phyloP scores from a whole-genome alignment of 1,284 basidiomycete species.

The Xerocomus nothofagi region DNA sequence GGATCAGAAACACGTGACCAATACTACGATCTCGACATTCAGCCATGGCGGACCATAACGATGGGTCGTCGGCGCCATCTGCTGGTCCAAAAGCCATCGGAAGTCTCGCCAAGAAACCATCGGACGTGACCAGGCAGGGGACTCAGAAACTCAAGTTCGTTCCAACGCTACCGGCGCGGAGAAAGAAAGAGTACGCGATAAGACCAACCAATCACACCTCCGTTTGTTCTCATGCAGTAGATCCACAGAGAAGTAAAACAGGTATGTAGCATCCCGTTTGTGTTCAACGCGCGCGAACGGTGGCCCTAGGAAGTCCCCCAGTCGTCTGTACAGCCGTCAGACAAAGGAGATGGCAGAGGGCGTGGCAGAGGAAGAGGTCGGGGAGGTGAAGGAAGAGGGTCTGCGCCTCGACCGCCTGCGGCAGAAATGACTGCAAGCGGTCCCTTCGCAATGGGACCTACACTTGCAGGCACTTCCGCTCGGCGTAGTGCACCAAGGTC shows the following conservation, averaged over 20 bases:
- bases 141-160: slow-evolving; percentile 76
- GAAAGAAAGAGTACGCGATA: slow-evolving; percentile 72
- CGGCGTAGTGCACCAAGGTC: slow-evolving; percentile 53
- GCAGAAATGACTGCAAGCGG: slow-evolving; percentile 80
- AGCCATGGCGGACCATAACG: slow-evolving; percentile 25
- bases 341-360: slow-evolving; percentile 46
- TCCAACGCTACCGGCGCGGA: slow-evolving; percentile 67
- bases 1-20: slow-evolving; percentile 23
- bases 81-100: slow-evolving; percentile 58
- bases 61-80: slow-evolving; percentile 15
- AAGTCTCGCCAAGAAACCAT: slow-evolving; percentile 68
- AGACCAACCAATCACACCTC: background rate
- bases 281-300: background rate
- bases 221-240: slow-evolving; percentile 19
- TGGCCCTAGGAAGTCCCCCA: slow-evolving; percentile 48
- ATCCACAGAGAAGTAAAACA: slow-evolving; percentile 42
- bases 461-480: slow-evolving; percentile 56
- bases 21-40: background rate
- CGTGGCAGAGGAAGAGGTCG: slow-evolving; percentile 51
- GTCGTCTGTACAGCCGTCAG: slow-evolving; percentile 34
- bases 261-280: slow-evolving; percentile 29
- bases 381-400: slow-evolving; percentile 47
- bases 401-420: slow-evolving; percentile 47
- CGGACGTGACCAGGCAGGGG: slow-evolving; percentile 69
- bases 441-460: slow-evolving; percentile 81